phyloP scores from a whole-genome alignment of 169 alveolate species.

The Theileria luwenshuni region DNA sequence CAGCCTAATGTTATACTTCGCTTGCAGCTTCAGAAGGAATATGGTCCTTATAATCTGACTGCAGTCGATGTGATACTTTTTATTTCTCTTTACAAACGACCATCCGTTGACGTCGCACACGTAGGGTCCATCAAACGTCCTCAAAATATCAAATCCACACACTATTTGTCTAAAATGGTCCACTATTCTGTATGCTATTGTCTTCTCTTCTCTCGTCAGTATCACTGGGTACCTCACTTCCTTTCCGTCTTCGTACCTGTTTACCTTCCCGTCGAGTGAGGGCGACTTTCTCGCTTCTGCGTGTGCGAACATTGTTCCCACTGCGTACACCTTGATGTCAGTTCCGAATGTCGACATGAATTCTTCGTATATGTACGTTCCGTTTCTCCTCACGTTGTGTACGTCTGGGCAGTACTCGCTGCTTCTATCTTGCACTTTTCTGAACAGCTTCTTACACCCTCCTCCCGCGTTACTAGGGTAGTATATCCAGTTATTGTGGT shows the following conservation, averaged over 20 bases:
- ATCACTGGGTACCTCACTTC: constrained; percentile 96
- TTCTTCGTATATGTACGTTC: constrained; percentile 91
- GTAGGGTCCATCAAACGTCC: constrained; percentile 89
- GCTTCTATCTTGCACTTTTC: constrained; percentile 87
- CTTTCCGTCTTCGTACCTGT: constrained; percentile 90
- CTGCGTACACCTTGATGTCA: constrained; percentile 96
- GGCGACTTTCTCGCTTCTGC: constrained; percentile 99
- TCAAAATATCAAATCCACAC: constrained; percentile 91
- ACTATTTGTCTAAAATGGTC: constrained; percentile 91
- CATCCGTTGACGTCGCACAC: constrained; percentile 98
- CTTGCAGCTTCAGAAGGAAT: constrained; percentile 73
- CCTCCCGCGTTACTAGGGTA: constrained; percentile 93
- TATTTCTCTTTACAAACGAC: constrained; percentile 94
- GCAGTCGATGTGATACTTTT: constrained; percentile 92
- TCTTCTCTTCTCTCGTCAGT: constrained; percentile 91
- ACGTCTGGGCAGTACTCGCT: constrained; percentile 81
- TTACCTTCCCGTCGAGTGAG: constrained; percentile 88
- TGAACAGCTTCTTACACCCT: constrained; percentile 87
- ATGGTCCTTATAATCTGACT: constrained; percentile 82
- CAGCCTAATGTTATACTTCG: constrained; percentile 68
- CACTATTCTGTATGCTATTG: constrained; percentile 91
- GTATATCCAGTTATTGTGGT: constrained; percentile 95
- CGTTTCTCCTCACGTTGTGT: constrained; percentile 87
- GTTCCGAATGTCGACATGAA: constrained; percentile 96
- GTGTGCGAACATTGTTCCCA: constrained; percentile 95